Evolutionary conservation across 345 rosid species (phyloP).

Genomic region (Chamaenerion angustifolium): DNA sequence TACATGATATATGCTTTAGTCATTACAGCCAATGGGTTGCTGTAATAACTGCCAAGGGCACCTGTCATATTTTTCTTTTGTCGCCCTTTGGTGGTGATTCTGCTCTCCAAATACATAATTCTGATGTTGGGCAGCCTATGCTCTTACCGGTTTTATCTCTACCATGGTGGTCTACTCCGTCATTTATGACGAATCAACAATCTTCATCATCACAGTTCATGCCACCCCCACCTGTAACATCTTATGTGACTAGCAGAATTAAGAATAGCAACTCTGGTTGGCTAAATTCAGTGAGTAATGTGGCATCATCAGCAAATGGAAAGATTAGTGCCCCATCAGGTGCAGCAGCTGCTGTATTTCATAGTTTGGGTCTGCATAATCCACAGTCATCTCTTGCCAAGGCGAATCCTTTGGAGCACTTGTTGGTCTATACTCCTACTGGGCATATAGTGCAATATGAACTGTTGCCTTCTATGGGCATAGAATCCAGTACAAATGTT

Average conservation of each 20-base stretch:
- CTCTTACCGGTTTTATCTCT: constrained; percentile 51
- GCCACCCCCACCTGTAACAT: constrained; percentile 51
- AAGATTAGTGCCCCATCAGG: constrained; percentile 70
- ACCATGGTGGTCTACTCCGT: constrained; percentile 90
- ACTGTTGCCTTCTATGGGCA: constrained; percentile 57
- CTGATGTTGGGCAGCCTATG: constrained; percentile 54
- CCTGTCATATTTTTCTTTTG: constrained; percentile 79
- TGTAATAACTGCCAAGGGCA: constrained; percentile 71
- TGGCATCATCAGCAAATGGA: constrained; percentile 63
- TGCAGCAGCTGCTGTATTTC: constrained; percentile 71
- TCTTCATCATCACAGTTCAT: constrained; percentile 31
- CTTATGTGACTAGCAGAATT: constrained; percentile 84
- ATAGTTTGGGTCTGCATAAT: constrained; percentile 37
- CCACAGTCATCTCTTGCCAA: constrained; percentile 27
- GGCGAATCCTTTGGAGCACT: constrained; percentile 48
- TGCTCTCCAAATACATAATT: constrained; percentile 59
- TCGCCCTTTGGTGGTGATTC: constrained; percentile 95
- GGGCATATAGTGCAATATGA: constrained; percentile 93
- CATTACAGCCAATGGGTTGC: constrained; percentile 91
- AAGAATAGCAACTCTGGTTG: constrained; percentile 57
- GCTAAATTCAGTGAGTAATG: constrained; percentile 61
- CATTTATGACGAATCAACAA: constrained; percentile 43
- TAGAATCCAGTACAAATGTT: constrained; percentile 41
- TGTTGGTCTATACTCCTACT: constrained; percentile 73
- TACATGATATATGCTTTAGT: constrained; percentile 92